Evolutionary conservation across 2,329 filamentous ascomycete genomes (phyloP), one percentile per base, ranked within the genome.

Genomic region (Cadophora luteo-olivacea): DNA sequence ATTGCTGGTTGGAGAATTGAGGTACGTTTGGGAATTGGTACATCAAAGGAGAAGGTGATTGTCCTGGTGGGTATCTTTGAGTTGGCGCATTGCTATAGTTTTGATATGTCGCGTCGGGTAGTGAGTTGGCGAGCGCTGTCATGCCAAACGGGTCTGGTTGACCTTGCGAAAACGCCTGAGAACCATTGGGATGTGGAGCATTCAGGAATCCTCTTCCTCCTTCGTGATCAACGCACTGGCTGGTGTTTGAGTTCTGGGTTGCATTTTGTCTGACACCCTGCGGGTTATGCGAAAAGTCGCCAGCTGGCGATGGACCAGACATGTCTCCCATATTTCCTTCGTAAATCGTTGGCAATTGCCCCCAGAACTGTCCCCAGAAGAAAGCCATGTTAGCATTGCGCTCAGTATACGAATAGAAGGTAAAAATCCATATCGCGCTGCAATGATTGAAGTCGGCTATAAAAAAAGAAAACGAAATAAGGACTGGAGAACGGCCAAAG

Each of bases 71-170:
- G 57, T 70, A 76, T 64, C 75, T 68, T 60, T 75, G 73, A 3
- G 61, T 41, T 22, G 67, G 51, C 8, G 63, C 19, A 58, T 69
- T 69, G 8, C 67, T 62, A 51, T 76, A 75, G 41, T 68, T 72
- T 61, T 74, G 74, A 57, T 76, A 74, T 11, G 68, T 66, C 48
- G 63, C 48, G 52, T 77, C 75, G 51, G 77, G 74, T 11, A 78
- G 68, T 2, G 73, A 65, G 24, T 63, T 69, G 45, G 70, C 72
- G 6, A 78, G 64, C 51, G 68, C 62, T n/a, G 57, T 66, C 71
- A 78, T 73, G 48, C 72, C 71, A 49, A 77, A 78, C 14, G 69
- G 24, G 29, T 76, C 73, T 38, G 68, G 65, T 54, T 71, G 67
- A 63, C 57, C 69, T 69, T 73, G 73, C 36, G 52, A 67, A 69